Conservation (phyloP, 306 rosid genomes). For the Pyrus communis region DNA sequence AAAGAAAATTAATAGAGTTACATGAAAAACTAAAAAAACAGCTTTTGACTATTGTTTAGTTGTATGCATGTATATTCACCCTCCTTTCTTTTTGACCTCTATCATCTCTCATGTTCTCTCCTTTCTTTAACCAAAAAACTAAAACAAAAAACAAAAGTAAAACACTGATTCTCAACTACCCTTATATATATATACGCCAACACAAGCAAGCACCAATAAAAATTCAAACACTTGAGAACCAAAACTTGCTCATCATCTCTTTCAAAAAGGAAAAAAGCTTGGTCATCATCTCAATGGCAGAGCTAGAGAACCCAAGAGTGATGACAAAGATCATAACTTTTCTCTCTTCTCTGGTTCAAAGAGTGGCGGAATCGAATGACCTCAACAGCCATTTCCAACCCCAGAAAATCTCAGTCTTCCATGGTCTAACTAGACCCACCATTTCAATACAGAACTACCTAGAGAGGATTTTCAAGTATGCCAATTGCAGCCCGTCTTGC, state of each 20-base stretch:
- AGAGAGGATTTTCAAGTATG: constrained; percentile 88
- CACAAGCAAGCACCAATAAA: constrained; percentile 8
- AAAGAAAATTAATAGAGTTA: neutral
- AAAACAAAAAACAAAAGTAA: neutral
- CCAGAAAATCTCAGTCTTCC: constrained; percentile 74
- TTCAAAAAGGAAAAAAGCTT: neutral
- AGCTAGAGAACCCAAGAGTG: constrained; percentile 61
- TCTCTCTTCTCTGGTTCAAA: constrained; percentile 74
- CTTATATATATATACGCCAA: constrained; percentile 3
- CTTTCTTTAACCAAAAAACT: neutral
- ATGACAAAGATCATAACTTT: constrained; percentile 67
- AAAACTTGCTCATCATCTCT: constrained; percentile 1
- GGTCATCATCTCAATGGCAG: constrained; percentile 53
- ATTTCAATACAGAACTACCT: constrained; percentile 74
- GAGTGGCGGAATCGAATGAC: constrained; percentile 76
- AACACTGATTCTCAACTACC: neutral
- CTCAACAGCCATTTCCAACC: constrained; percentile 31
- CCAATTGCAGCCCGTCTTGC: constrained; percentile 87
- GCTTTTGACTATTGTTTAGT: neutral
- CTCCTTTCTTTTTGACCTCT: neutral
- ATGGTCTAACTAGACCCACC: constrained; percentile 75
- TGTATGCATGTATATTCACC: neutral
- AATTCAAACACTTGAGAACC: constrained; percentile 21
- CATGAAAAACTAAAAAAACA: neutral
- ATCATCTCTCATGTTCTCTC: neutral